Evolutionary conservation across 257 asterid species (phyloP).

Genomic region (Nicotiana sylvestris): DNA sequence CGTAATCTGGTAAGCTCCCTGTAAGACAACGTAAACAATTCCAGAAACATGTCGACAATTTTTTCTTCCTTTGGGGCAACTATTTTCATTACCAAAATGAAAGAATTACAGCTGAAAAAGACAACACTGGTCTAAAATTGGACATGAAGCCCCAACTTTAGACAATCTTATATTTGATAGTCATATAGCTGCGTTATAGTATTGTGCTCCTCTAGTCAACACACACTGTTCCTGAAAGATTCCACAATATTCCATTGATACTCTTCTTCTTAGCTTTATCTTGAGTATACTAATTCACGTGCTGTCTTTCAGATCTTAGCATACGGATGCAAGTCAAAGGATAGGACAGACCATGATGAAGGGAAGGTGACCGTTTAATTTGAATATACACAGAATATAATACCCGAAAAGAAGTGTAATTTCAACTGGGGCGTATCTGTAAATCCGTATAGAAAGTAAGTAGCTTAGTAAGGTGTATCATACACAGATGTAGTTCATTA

Average conservation of each 20-base stretch:
- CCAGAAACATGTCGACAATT: neutral
- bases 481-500: slow-evolving; percentile 7
- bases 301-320: slow-evolving; percentile 58
- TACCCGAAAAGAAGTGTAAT: slow-evolving; percentile 1
- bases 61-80: too few species aligned
- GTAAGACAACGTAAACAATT: neutral
- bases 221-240: neutral
- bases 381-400: slow-evolving; percentile 13
- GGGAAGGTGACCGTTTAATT: slow-evolving; percentile 4
- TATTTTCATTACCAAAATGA: too few species aligned
- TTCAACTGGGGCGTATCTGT: slow-evolving; percentile 5
- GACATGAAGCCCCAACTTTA: too few species aligned
- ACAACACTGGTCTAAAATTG: too few species aligned
- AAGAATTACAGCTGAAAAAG: too few species aligned
- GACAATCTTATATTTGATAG: neutral
- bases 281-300: neutral
- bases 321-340: slow-evolving; percentile 45
- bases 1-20: slow-evolving; percentile 57
- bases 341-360: slow-evolving; percentile 15
- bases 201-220: neutral
- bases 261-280: neutral
- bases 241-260: neutral
- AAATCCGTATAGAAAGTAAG: slow-evolving; percentile 11
- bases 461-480: slow-evolving; percentile 6
- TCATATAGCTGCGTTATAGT: neutral